Percentiles rank a stretch among this genome's conserved stretches.
phyloP scores from a whole-genome alignment of 805 yeast genomes.

The Kockiozyma suomiensis region DNA sequence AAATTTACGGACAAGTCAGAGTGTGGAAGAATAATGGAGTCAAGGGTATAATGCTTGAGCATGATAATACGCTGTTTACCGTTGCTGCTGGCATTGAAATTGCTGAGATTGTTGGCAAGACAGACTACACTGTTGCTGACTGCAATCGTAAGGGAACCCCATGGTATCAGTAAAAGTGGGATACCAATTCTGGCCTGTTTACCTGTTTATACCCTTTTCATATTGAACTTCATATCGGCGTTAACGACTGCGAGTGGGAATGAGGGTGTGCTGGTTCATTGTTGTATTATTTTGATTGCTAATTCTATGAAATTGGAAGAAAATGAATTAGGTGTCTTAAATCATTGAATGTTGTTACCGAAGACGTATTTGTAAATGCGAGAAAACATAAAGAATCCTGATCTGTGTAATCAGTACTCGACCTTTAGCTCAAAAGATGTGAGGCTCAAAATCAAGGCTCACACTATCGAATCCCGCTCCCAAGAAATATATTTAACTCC shows the following conservation, averaged over 20 bases:
- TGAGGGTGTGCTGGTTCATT: too few species aligned
- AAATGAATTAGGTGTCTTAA: too few species aligned
- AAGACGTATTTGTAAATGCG: too few species aligned
- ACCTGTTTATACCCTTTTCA: too few species aligned
- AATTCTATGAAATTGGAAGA: too few species aligned
- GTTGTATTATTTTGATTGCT: too few species aligned
- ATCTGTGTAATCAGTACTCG: too few species aligned
- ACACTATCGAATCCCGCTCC: neutral
- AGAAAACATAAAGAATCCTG: too few species aligned
- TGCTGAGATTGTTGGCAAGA: constrained; percentile 4
- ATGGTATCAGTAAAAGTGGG: constrained; percentile 7
- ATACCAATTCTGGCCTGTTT: too few species aligned
- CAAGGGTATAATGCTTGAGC: constrained; percentile 79
- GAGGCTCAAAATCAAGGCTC: neutral
- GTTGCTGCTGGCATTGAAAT: constrained; percentile 70
- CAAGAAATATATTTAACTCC: neutral
- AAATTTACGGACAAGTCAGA: constrained; percentile 58
- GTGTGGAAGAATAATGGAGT: constrained; percentile 50
- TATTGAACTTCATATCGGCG: too few species aligned
- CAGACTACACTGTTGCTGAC: constrained; percentile 61
- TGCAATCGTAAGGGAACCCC: constrained; percentile 56
- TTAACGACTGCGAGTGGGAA: too few species aligned
- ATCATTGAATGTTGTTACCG: too few species aligned
- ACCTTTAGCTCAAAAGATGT: neutral
- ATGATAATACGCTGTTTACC: constrained; percentile 70